Base-by-base conservation (phyloP, 495 filamentous ascomycete genomes). In the Aspergillus biplanus region DNA sequence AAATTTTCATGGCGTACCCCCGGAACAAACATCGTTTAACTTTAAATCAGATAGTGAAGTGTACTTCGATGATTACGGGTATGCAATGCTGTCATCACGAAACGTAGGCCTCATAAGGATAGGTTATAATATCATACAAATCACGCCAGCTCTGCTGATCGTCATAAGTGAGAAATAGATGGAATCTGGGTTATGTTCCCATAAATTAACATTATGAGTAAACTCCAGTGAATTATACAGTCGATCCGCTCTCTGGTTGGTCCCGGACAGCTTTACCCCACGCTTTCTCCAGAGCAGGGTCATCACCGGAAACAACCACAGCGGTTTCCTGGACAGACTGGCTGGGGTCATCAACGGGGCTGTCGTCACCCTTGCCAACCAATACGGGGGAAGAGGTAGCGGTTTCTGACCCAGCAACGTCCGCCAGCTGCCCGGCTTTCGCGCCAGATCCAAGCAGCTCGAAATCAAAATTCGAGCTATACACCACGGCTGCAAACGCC, bases 401-500 rank as follows among this genome's bases (percentile, higher is more conserved):
- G 3, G 70, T 71, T 13, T 71, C 71, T 2, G 67, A 54, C 9
- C 64, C 68, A 11, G 50, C n/a, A 12, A 63, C 34, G 6, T 64
- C 67, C 11, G 15, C 65, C 31, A 65, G 21, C 8, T 67, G 13
- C 6, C 50, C 58, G 31, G 53, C 52, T 18, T 65, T 71, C 13
- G 66, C 21, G 11, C 58, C 73, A 31, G 73, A 67, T n/a, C 71
- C 70, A 35, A 81, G 69, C 7, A 82, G 72, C 56, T 85, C 86
- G 53, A 90, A 86, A 69, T 96, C 91, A 62, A 90, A 97, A 75
- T 97, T 96, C 54, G 90, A 93, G 62, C 89, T 92, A 72, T 97
- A 98, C 33, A 98, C 91, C 7, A 97, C 89, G 2, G 95, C 94
- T 5, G 94, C 91, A 66, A 98, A 97, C 0, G 91, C 93, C 68